Evolutionary conservation across 2,329 filamentous ascomycete species (phyloP).

Genomic region (Talaromyces marneffei): DNA sequence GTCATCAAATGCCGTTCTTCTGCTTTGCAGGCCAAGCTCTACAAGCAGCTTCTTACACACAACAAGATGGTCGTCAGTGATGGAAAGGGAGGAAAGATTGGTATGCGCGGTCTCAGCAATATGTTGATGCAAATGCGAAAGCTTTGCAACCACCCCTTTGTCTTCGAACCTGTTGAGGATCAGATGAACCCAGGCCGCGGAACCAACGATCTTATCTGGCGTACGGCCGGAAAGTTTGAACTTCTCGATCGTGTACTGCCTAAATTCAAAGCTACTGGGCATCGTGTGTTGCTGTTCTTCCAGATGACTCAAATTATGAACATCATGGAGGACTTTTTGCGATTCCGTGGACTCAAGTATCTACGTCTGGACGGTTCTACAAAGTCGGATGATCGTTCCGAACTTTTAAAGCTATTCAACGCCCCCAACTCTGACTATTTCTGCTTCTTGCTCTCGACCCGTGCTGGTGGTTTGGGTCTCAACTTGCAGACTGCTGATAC

Average conservation of each 20-base stretch:
- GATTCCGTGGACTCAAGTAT: conserved; percentile 75
- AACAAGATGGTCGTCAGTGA: conserved; percentile 93
- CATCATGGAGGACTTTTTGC: conserved; percentile 98
- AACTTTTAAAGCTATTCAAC: conserved; percentile 84
- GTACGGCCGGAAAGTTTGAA: conserved; percentile 95
- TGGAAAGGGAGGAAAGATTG: conserved; percentile 90
- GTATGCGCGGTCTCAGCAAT: conserved; percentile 91
- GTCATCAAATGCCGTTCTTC: conserved; percentile 99
- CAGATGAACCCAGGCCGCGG: conserved; percentile 88
- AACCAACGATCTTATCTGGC: conserved; percentile 92
- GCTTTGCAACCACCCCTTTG: conserved; percentile 97
- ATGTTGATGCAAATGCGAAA: conserved; percentile 99
- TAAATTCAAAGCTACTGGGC: conserved; percentile 84
- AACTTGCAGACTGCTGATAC: conserved; percentile 97
- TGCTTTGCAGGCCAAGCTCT: conserved; percentile 82
- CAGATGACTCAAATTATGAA: conserved; percentile 99
- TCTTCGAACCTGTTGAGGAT: conserved; percentile 96
- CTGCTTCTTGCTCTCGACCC: conserved; percentile 96
- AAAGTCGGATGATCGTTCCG: conserved; percentile 94
- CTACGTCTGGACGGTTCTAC: conserved; percentile 93
- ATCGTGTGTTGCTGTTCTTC: conserved; percentile 99
- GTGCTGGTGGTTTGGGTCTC: conserved; percentile 93
- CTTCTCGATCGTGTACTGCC: conserved; percentile 85
- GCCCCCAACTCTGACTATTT: conserved; percentile 86
- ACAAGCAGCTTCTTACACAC: conserved; percentile 95